Conservation (phyloP, 1,284 basidiomycete genomes). For the Pascua guehoae region DNA sequence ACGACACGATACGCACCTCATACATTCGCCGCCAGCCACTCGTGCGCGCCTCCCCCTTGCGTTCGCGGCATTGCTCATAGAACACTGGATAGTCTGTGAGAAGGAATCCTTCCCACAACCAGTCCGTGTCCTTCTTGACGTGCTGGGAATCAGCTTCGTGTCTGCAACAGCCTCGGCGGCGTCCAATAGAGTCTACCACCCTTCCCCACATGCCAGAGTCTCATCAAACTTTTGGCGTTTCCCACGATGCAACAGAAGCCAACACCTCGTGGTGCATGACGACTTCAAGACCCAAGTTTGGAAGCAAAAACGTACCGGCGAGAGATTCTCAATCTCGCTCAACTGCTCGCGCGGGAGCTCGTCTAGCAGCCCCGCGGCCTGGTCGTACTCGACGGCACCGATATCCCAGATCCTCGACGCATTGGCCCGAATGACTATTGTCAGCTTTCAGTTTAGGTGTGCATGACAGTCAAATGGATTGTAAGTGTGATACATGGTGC, state of each 20-base stretch:
- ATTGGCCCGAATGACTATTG: constrained; percentile 31
- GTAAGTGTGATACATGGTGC: not conserved
- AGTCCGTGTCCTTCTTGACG: constrained; percentile 42
- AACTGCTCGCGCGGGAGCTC: constrained; percentile 36
- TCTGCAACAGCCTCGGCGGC: too few relatives aligned
- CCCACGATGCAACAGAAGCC: too few relatives aligned
- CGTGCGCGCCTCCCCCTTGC: constrained; percentile 28
- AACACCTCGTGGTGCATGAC: too few relatives aligned
- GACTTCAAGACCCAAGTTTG: not conserved
- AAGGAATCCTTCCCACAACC: constrained; percentile 42
- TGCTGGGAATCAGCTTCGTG: constrained; percentile 19
- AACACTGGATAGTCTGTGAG: constrained; percentile 34
- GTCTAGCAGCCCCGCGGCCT: constrained; percentile 33
- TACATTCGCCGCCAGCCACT: constrained; percentile 44
- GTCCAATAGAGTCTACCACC: too few relatives aligned
- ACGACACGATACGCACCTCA: constrained; percentile 22
- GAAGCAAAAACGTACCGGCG: constrained; percentile 20
- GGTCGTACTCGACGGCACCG: constrained; percentile 33
- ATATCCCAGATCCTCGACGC: constrained; percentile 35
- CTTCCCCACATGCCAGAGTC: too few relatives aligned
- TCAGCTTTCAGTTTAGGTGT: not conserved
- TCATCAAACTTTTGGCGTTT: too few relatives aligned
- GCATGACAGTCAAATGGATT: not conserved
- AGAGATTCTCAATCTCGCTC: constrained; percentile 30
- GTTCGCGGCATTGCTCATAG: constrained; percentile 27